Base-by-base conservation (phyloP, 768 basidiomycete genomes). In the Tricholomella constricta region DNA sequence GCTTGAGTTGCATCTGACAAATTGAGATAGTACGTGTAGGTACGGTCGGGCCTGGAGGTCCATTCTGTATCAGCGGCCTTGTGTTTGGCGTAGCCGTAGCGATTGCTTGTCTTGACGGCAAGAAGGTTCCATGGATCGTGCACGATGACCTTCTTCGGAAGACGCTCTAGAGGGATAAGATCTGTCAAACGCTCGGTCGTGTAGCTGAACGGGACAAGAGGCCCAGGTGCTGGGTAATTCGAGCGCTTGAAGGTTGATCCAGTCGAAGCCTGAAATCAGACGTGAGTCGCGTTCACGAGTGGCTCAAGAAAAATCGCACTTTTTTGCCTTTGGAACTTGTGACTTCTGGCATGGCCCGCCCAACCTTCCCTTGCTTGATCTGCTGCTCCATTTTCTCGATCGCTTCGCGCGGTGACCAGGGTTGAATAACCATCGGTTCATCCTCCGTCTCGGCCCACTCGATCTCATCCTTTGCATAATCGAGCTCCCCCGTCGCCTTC, bases 71-170 rank as follows among this genome's bases (percentile, higher is more conserved):
- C 27, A 9, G 25, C 26, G 29, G 50, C 42, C 20, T 31, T 31
- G 26, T 12, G 6, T 42, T 22, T 14, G 6, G 15, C 41, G 36
- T 26, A 19, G 17, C 41, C 44, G 17, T 43, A 22, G 6, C 17
- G 27, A 43, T 55, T 48, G 5, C 14, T 10, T 6, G 48, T 46
- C 2, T 40, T 38, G 35, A 66, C 66, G 25, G 51, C 15, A 27
- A 78, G 68, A 8, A 73, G 36, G 47, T 62, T 59, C 56, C 66
- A 77, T 0, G 78, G 77, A 50, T 78, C 78, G 49, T 79, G 78
- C 1, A 79, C 74, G 20, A 72, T 55, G 9, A 80, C 64, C 17
- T 59, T 75, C 58, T 71, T 53, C 0, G 79, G 79, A 27, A 73
- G 63, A 8, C 47, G 50, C 14, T 62, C 55, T 26, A 63, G 65